Conservation (phyloP, 192 early-diverging fungal species). For the Entrophospora sp. region DNA sequence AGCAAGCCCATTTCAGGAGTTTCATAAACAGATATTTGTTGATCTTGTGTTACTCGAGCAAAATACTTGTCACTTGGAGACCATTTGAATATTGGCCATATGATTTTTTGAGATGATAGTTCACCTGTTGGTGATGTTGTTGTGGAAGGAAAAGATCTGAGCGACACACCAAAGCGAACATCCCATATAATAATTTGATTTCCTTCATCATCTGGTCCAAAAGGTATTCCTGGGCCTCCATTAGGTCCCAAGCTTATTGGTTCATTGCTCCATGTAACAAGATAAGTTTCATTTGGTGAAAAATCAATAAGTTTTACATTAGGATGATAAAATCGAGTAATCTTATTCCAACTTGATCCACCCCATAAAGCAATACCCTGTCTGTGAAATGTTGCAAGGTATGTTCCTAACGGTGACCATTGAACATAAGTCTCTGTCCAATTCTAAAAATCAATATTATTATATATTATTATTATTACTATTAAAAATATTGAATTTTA, state of each 20-base stretch:
- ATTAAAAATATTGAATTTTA: neutral
- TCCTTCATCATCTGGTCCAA: conserved; percentile 59
- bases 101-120: conserved; percentile 51
- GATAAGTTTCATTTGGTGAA: conserved; percentile 88
- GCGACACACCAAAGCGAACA: conserved; percentile 67
- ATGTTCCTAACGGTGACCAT: conserved; percentile 94
- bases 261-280: conserved; percentile 86
- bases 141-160: conserved; percentile 76
- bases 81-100: conserved; percentile 98
- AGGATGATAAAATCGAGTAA: conserved; percentile 84
- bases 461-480: neutral
- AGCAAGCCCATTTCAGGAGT: conserved; percentile 87
- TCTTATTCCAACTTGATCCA: conserved; percentile 82
- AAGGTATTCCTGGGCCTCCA: conserved; percentile 62
- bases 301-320: conserved; percentile 88
- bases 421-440: conserved; percentile 92
- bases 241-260: conserved; percentile 62
- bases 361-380: conserved; percentile 97
- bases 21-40: conserved; percentile 82
- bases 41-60: conserved; percentile 71
- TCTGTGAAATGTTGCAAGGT: conserved; percentile 87
- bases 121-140: conserved; percentile 23
- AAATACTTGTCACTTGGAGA: conserved; percentile 90
- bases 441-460: conserved; percentile 45
- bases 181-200: conserved; percentile 87